phyloP scores from a whole-genome alignment of 495 filamentous ascomycete genomes.

The Podospora sp. region DNA sequence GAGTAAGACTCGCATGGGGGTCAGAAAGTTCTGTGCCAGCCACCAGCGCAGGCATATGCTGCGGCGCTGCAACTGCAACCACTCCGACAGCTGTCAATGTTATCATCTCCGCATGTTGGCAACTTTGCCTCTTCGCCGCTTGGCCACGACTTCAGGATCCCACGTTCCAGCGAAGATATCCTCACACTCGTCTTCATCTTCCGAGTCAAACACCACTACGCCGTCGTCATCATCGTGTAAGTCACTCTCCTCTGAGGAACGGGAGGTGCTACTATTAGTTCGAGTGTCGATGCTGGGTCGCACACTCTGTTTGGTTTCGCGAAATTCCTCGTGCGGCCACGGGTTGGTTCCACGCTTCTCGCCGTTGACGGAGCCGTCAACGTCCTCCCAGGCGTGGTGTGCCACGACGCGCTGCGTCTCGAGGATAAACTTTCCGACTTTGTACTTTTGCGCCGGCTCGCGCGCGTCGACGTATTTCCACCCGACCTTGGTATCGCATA shows the following conservation, averaged over 20 bases:
- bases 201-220: slow-evolving; percentile 76
- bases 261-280: background rate
- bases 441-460: slow-evolving; percentile 82
- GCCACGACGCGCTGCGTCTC: slow-evolving; percentile 75
- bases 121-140: slow-evolving; percentile 62
- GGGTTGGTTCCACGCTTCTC: background rate
- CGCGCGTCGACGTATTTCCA: slow-evolving; percentile 94
- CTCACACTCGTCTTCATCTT: slow-evolving; percentile 94
- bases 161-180: slow-evolving; percentile 88
- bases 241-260: slow-evolving; percentile 1
- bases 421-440: slow-evolving; percentile 95
- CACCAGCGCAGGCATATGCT: background rate
- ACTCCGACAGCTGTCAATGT: background rate
- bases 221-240: slow-evolving; percentile 25
- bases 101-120: slow-evolving; percentile 22
- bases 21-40: background rate
- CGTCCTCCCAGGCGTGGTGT: slow-evolving; percentile 70
- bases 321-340: background rate
- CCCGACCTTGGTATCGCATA: slow-evolving; percentile 69
- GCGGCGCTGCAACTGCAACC: background rate
- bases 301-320: background rate
- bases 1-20: background rate
- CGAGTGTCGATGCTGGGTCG: slow-evolving; percentile 19
- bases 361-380: slow-evolving; percentile 5
- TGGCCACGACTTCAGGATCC: slow-evolving; percentile 68